These are phyloP conservation scores for Trichophyton schoenleinii DNA, from an alignment of 2,329 filamentous ascomycete genomes.

Conservation along the genomic window DNA sequence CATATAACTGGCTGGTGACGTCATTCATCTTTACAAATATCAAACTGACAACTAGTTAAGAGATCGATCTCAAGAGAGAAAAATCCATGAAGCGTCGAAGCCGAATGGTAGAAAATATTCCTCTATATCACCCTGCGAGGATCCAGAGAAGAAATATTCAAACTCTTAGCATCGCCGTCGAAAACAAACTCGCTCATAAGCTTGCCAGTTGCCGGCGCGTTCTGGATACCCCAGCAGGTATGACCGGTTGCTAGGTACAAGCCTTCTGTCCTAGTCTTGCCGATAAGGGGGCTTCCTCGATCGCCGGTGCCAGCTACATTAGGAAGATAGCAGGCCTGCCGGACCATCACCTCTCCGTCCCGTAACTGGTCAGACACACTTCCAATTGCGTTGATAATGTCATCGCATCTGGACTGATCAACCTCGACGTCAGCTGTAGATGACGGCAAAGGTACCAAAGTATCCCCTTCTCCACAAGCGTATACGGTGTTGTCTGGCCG, in stretches of 20 bases:
- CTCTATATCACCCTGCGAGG: constrained; percentile 43
- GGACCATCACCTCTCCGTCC: constrained; percentile 54
- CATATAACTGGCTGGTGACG: background rate
- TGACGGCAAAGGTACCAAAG: constrained; percentile 57
- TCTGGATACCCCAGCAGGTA: constrained; percentile 97
- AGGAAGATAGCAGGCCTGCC: constrained; percentile 89
- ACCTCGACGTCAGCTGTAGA: constrained; percentile 63
- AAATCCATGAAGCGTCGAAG: no score
- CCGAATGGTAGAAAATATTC: background rate
- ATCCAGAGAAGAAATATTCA: constrained; percentile 53
- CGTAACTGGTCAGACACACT: constrained; percentile 46
- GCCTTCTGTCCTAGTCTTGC: constrained; percentile 58
- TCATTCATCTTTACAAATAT: background rate
- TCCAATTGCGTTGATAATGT: constrained; percentile 66
- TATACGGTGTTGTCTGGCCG: constrained; percentile 82
- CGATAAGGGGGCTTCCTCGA: constrained; percentile 62
- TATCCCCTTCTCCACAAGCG: constrained; percentile 84
- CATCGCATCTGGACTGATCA: constrained; percentile 66
- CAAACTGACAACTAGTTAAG: no score
- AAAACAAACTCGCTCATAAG: constrained; percentile 68
- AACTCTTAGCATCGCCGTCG: constrained; percentile 57
- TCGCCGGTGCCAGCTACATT: constrained; percentile 44
- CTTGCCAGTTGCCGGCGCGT: constrained; percentile 76
- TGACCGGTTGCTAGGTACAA: constrained; percentile 77
- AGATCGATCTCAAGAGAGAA: background rate